A percentile compares a stretch with the other conserved stretches of the same genome.
phyloP scores from a whole-genome alignment of 1,284 basidiomycete genomes.

The Lentinula novae-zelandiae region DNA sequence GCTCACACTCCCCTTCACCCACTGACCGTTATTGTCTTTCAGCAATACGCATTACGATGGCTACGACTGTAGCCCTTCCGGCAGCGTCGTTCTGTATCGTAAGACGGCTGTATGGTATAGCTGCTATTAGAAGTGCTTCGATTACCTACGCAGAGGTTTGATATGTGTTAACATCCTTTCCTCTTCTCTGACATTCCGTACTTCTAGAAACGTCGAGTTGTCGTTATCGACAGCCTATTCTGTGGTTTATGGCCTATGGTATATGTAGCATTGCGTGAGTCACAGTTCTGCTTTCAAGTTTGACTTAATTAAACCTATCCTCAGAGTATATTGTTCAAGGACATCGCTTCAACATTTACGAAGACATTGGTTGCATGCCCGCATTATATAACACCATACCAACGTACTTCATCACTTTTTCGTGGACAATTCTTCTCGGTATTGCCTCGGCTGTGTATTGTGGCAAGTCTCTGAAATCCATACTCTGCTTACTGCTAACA shows the following conservation, averaged over 20 bases:
- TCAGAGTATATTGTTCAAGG: conserved; percentile 46
- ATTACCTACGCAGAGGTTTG: neutral
- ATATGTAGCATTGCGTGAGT: conserved; percentile 41
- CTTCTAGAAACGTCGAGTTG: conserved; percentile 28
- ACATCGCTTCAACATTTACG: conserved; percentile 54
- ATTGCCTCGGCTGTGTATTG: conserved; percentile 36
- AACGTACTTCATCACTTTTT: conserved; percentile 35
- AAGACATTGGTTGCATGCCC: conserved; percentile 53
- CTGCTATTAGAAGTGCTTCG: neutral
- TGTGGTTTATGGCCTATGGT: conserved; percentile 40
- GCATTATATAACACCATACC: conserved; percentile 40
- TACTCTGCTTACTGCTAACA: neutral
- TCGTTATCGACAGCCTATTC: conserved; percentile 40
- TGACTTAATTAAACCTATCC: neutral
- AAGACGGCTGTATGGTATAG: conserved; percentile 42
- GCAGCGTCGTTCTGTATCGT: conserved; percentile 41
- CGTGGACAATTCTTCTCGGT: conserved; percentile 40
- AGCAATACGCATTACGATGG: conserved; percentile 37
- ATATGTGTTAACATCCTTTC: neutral
- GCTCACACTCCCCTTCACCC: neutral
- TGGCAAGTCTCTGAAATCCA: conserved; percentile 25
- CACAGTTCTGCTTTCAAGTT: neutral
- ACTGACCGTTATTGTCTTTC: neutral
- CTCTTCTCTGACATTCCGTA: neutral
- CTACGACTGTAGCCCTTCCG: conserved; percentile 34